A percentile compares a stretch with the other conserved stretches of the same genome.
These are phyloP conservation scores for Diplodia corticola DNA, from an alignment of 2,329 filamentous ascomycete genomes.

Conservation along the genomic window DNA sequence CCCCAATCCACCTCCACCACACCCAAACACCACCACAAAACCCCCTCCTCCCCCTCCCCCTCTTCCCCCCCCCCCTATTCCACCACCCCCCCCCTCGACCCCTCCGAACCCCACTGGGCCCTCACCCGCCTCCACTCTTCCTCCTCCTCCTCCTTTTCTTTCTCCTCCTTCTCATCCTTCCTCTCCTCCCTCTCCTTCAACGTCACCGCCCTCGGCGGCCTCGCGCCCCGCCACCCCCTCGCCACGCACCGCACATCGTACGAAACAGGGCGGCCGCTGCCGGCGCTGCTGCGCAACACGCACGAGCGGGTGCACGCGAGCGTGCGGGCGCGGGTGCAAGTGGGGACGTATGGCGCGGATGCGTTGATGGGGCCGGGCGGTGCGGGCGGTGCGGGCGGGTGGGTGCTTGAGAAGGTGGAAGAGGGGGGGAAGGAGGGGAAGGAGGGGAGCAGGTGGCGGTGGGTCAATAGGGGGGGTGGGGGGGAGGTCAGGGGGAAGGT, in stretches of 20 bases:
- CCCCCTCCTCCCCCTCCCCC: not conserved
- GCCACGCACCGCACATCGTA: slow-evolving; percentile 21
- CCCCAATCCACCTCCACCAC: no score
- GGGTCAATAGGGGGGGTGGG: not conserved
- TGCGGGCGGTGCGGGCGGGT: no score
- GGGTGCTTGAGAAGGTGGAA: not conserved
- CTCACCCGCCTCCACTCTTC: slow-evolving; percentile 26
- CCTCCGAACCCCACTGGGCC: slow-evolving; percentile 17
- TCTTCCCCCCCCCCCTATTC: not conserved
- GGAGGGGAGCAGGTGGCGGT: not conserved
- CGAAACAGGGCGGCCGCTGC: slow-evolving; percentile 13
- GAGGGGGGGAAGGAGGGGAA: not conserved
- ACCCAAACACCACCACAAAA: not conserved
- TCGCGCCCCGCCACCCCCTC: slow-evolving; percentile 23
- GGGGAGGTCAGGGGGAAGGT: not conserved
- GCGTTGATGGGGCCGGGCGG: slow-evolving; percentile 23
- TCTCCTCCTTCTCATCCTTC: slow-evolving; percentile 14
- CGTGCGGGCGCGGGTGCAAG: slow-evolving; percentile 24
- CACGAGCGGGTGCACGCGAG: slow-evolving; percentile 26
- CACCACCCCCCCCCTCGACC: no score
- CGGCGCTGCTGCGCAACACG: slow-evolving; percentile 23
- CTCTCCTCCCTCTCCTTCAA: slow-evolving; percentile 23
- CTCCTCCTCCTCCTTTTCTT: slow-evolving; percentile 18
- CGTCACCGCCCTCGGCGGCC: slow-evolving; percentile 23
- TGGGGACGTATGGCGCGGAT: slow-evolving; percentile 16